A percentile compares a stretch with the other conserved stretches of the same genome.
Evolutionary conservation across 306 rosid genomes (phyloP).

Genomic region (Heteromeles arbutifolia): DNA sequence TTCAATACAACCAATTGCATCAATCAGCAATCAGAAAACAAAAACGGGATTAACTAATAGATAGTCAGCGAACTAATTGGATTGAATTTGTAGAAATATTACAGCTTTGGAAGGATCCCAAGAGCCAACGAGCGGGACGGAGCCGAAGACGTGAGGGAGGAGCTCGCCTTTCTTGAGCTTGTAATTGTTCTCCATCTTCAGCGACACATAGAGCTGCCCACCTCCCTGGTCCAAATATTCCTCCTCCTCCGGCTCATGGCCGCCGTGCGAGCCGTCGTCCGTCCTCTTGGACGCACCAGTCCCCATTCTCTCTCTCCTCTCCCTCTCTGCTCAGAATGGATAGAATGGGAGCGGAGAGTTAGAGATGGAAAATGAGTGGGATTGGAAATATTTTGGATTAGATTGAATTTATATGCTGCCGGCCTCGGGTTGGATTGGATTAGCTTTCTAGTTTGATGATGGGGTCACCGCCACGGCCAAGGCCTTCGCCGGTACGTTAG

Average conservation of each 20-base stretch:
- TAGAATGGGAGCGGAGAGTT: conserved; percentile 6
- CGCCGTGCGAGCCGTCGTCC: conserved; percentile 42
- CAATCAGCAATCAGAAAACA: neutral
- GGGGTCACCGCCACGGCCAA: neutral
- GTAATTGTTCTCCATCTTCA: conserved; percentile 75
- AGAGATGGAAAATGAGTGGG: conserved; percentile 9
- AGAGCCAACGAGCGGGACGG: conserved; percentile 81
- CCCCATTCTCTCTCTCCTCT: conserved; percentile 47
- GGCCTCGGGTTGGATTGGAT: neutral
- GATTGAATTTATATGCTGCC: neutral
- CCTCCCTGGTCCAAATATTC: conserved; percentile 50
- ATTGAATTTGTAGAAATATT: neutral
- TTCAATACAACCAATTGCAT: neutral
- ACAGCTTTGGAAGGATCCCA: conserved; percentile 96
- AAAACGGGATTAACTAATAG: neutral
- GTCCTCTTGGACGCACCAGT: conserved; percentile 54
- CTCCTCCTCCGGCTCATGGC: conserved; percentile 36
- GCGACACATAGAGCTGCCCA: conserved; percentile 79
- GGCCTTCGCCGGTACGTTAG: too few species aligned
- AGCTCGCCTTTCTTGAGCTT: conserved; percentile 72
- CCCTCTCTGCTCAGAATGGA: neutral
- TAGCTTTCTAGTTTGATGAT: neutral
- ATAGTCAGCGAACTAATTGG: neutral
- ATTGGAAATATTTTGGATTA: neutral
- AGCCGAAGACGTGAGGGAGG: conserved; percentile 87